These are phyloP conservation scores for Talaromyces sp. DNA, from an alignment of 2,329 filamentous ascomycete genomes.

Conservation along the genomic window DNA sequence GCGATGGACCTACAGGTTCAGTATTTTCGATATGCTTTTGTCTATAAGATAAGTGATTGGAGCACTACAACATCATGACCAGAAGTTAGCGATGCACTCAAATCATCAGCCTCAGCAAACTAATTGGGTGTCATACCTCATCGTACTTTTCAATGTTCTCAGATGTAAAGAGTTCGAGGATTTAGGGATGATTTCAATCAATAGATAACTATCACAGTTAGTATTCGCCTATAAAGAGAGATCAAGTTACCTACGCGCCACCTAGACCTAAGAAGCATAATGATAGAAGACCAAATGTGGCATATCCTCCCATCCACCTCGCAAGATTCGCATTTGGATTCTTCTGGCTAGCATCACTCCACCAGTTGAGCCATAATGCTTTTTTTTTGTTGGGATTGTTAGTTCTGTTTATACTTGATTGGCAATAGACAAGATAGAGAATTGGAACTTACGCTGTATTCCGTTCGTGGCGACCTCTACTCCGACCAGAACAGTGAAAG, in stretches of 20 bases:
- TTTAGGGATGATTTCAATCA: constrained; percentile 2
- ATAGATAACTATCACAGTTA: constrained; percentile 7
- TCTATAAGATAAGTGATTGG: background rate
- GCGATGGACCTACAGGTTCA: constrained; percentile 3
- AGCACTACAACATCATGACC: too few species aligned
- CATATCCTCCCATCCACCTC: constrained; percentile 9
- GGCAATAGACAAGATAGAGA: background rate
- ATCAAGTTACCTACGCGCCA: constrained; percentile 1
- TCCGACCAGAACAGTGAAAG: constrained; percentile 1
- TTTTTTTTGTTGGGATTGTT: background rate
- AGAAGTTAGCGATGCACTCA: too few species aligned
- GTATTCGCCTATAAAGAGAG: background rate
- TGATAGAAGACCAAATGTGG: constrained; percentile 1
- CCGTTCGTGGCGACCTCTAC: constrained; percentile 7
- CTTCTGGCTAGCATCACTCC: constrained; percentile 5
- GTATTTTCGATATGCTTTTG: background rate
- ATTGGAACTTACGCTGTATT: background rate
- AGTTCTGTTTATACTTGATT: background rate
- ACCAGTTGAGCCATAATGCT: constrained; percentile 9
- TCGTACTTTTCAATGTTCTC: background rate
- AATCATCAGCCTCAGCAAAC: background rate
- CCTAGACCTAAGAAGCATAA: constrained; percentile 8
- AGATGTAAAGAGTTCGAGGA: constrained; percentile 3
- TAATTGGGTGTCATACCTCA: background rate
- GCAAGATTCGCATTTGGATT: constrained; percentile 1